These are phyloP conservation scores for Barnettozyma botsteinii DNA, from an alignment of 805 yeast genomes.

Conservation along the genomic window DNA sequence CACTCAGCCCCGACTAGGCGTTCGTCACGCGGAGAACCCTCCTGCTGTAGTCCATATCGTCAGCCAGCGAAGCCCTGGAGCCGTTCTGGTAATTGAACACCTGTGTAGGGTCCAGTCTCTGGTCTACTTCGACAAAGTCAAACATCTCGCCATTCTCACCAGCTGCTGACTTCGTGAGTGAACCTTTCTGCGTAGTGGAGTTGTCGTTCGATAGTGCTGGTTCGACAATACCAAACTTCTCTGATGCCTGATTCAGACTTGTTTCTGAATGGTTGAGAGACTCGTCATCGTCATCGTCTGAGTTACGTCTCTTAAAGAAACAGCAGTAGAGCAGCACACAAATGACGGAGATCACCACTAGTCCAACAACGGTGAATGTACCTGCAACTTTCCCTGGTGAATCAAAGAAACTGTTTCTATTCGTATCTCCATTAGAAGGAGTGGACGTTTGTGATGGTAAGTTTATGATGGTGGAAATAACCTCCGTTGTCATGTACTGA, in stretches of 20 bases:
- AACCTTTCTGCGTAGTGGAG: background rate
- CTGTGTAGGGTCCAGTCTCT: conserved; percentile 52
- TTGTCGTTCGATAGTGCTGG: background rate
- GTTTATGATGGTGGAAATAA: conserved; percentile 22
- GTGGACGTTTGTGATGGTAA: conserved; percentile 17
- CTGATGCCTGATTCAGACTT: background rate
- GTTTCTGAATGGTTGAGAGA: conserved; percentile 12
- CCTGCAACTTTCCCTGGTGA: conserved; percentile 75
- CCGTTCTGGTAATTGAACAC: conserved; percentile 42
- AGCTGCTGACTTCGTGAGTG: background rate
- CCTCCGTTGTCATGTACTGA: conserved; percentile 22
- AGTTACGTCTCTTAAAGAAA: conserved; percentile 26
- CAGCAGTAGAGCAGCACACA: conserved; percentile 39
- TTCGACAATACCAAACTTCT: conserved; percentile 3
- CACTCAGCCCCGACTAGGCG: conserved; percentile 11
- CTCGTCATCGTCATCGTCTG: conserved; percentile 10
- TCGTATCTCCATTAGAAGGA: conserved; percentile 11
- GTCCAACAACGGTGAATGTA: conserved; percentile 68
- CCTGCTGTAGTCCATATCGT: conserved; percentile 53
- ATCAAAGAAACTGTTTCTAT: conserved; percentile 45
- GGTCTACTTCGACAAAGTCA: conserved; percentile 42
- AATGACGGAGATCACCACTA: conserved; percentile 46
- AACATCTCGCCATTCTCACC: conserved; percentile 17
- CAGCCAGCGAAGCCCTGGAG: conserved; percentile 43
- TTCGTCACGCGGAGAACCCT: conserved; percentile 52